phyloP scores from a whole-genome alignment of 345 rosid species.

The Xanthoceras sorbifolium region DNA sequence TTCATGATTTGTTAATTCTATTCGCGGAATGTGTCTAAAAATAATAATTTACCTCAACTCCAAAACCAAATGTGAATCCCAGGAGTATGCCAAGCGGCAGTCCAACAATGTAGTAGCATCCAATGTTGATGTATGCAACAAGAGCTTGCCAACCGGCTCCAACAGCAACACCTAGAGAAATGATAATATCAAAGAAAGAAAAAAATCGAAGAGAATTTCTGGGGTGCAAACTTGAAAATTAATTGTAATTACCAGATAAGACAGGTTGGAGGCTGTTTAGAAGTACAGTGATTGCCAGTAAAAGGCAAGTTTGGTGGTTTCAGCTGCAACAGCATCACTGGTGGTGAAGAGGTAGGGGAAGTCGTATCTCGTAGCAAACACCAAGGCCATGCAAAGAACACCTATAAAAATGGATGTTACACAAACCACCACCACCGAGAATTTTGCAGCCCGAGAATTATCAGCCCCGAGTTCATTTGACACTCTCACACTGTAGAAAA shows the following conservation, averaged over 20 bases:
- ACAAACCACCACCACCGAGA: conserved; percentile 73
- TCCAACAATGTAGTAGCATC: conserved; percentile 79
- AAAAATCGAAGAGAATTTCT: no score
- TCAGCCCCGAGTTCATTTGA: conserved; percentile 92
- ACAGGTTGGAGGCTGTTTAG: conserved; percentile 91
- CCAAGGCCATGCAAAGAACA: conserved; percentile 54
- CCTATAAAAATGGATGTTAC: conserved; percentile 69
- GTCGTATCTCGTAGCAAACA: conserved; percentile 53
- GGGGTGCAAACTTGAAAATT: neutral
- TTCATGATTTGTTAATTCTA: neutral
- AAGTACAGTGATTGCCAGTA: conserved; percentile 74
- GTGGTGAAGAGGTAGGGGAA: conserved; percentile 84
- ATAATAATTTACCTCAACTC: conserved; percentile 50
- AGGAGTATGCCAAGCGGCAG: conserved; percentile 82
- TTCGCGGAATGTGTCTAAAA: neutral
- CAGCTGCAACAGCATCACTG: conserved; percentile 70
- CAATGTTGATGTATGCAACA: conserved; percentile 84
- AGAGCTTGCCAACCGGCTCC: conserved; percentile 97
- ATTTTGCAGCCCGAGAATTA: conserved; percentile 63
- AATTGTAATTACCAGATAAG: conserved; percentile 61
- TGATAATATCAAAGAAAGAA: neutral
- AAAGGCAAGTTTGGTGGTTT: conserved; percentile 71
- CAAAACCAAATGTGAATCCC: conserved; percentile 73
- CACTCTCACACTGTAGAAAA: conserved; percentile 68
- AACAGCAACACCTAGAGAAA: conserved; percentile 76